Base-by-base conservation (phyloP, 2,329 filamentous ascomycete species). In the Macrophomina pseudophaseolina region DNA sequence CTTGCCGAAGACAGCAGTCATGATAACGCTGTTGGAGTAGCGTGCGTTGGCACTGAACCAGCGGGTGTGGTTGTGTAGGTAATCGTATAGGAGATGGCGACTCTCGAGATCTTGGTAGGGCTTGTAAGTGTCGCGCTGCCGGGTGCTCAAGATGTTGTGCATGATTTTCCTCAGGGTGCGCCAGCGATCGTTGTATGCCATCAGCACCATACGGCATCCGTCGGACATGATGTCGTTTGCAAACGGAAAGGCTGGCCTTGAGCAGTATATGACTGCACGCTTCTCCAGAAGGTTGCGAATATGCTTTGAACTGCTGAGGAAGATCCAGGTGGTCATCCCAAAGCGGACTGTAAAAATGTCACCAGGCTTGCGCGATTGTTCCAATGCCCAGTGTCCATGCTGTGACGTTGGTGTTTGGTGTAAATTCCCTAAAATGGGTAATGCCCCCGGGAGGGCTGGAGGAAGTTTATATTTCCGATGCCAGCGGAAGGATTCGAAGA, bases 1-100 rank as follows among this genome's bases (percentile, higher is more conserved):
- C 62, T 70, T 70, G 9, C 74, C 75, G 67, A 76, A 77, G 1
- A 75, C 69, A 4, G 76, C 73, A 65, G 72, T 74, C 74, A 77
- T 74, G 65, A 77, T 72, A 14, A 76, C 73, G 1, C 69, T 70
- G 60, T 76, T 76, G 1, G 74, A 68, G 64, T 71, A 77, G 18
- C 75, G 70, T 30, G 70, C 70, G 53, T 73, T 76, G 5, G 72
- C 72, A 5, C 44, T 60, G 48, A 69, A 73, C 71, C 71, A 77
- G 30, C 66, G 56, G 4, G 74, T 70, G 4, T 74, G 71, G 44
- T 69, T 56, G 14, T 73, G 56, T 8, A 75, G 59, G 42, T 72
- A 71, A 9, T 76, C 75, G 18, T 66, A 72, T 9, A 74, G 62
- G 4, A 77, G 69, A 33, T 73, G 69, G 44, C 71, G 72, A 4